Evolutionary conservation across 352 stramenopile species (phyloP).

Genomic region (Phytopythium litorale): DNA sequence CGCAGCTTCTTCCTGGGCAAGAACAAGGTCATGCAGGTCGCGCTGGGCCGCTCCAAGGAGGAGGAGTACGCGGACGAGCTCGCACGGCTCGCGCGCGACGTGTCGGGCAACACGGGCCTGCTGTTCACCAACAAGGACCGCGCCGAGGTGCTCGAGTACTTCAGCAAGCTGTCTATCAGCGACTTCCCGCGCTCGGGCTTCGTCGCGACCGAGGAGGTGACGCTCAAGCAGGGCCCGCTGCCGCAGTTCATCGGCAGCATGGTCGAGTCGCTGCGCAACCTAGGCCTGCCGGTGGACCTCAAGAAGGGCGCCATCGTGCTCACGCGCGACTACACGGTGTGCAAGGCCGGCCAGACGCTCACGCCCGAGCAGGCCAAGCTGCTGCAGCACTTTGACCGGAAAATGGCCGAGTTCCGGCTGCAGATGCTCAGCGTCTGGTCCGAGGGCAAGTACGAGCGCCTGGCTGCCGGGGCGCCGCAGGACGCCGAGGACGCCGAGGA

Average conservation of each 20-base stretch:
- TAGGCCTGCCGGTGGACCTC: slow-evolving; percentile 95
- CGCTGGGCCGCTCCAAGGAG: slow-evolving; percentile 91
- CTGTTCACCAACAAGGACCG: slow-evolving; percentile 93
- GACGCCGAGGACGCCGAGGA: slow-evolving; percentile 40
- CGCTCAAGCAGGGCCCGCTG: slow-evolving; percentile 86
- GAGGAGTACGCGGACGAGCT: slow-evolving; percentile 98
- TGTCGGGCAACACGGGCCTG: slow-evolving; percentile 93
- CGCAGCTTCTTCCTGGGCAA: slow-evolving; percentile 97
- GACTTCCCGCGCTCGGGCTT: slow-evolving; percentile 95
- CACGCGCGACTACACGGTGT: slow-evolving; percentile 91
- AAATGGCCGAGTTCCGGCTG: slow-evolving; percentile 87
- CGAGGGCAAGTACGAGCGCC: slow-evolving; percentile 72
- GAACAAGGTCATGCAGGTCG: slow-evolving; percentile 99
- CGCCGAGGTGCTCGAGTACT: slow-evolving; percentile 91
- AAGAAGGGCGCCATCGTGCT: slow-evolving; percentile 95
- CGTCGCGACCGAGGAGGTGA: slow-evolving; percentile 87
- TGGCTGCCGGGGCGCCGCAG: slow-evolving; percentile 34
- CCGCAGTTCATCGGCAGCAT: slow-evolving; percentile 94
- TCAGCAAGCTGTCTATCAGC: slow-evolving; percentile 85
- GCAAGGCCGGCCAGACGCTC: slow-evolving; percentile 92
- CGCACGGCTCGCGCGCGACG: slow-evolving; percentile 84
- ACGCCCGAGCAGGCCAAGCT: slow-evolving; percentile 96
- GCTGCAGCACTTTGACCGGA: slow-evolving; percentile 89
- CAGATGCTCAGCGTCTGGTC: slow-evolving; percentile 73
- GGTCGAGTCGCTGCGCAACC: slow-evolving; percentile 94